Evolutionary conservation across 2,329 filamentous ascomycete genomes (phyloP).

Genomic region (Aspergillus sp.): DNA sequence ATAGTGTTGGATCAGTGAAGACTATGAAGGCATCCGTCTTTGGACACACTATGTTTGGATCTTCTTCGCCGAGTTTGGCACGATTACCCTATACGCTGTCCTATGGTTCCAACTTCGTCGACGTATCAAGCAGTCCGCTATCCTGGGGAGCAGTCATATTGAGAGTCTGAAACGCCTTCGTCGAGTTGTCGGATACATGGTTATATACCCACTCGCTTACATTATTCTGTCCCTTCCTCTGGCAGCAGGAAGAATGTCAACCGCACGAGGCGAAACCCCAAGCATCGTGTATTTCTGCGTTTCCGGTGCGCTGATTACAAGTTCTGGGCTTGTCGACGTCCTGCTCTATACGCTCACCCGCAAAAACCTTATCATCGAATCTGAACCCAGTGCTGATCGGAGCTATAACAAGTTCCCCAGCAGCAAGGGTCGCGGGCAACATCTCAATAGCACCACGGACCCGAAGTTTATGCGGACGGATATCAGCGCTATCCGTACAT

Average conservation of each 20-base stretch:
- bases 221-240: slow-evolving; percentile 64
- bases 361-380: slow-evolving; percentile 54
- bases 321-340: slow-evolving; percentile 60
- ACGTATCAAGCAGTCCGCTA: slow-evolving; percentile 41
- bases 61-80: slow-evolving; percentile 55
- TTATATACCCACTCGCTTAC: slow-evolving; percentile 54
- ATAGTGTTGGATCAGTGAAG: slow-evolving; percentile 38
- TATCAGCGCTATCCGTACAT: slow-evolving; percentile 21
- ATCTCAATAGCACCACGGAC: slow-evolving; percentile 33
- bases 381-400: slow-evolving; percentile 43
- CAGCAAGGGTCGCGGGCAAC: slow-evolving; percentile 27
- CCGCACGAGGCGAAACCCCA: slow-evolving; percentile 34
- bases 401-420: slow-evolving; percentile 34
- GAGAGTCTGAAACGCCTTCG: slow-evolving; percentile 41
- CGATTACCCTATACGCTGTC: slow-evolving; percentile 50
- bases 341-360: slow-evolving; percentile 59
- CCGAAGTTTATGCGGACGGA: slow-evolving; percentile 21
- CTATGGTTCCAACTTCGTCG: slow-evolving; percentile 51
- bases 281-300: slow-evolving; percentile 49
- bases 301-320: slow-evolving; percentile 57
- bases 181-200: slow-evolving; percentile 49
- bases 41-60: slow-evolving; percentile 58
- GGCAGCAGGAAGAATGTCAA: slow-evolving; percentile 50
- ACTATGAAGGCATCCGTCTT: slow-evolving; percentile 47
- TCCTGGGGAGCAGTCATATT: slow-evolving; percentile 36